These are phyloP conservation scores for Solanum pimpinellifolium DNA, from an alignment of 257 asterid species.

Conservation along the genomic window DNA sequence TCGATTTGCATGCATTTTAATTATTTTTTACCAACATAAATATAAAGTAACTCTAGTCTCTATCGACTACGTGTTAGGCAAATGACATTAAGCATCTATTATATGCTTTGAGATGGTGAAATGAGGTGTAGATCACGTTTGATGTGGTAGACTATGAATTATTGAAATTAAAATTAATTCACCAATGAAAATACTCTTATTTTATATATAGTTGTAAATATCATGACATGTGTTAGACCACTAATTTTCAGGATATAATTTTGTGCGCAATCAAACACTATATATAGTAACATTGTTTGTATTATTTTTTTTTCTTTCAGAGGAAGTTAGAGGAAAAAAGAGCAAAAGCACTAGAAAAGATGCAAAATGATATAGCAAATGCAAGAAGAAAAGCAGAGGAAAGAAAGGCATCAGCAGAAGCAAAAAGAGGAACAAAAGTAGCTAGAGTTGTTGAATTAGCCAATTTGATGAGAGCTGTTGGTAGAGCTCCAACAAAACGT, in stretches of 20 bases:
- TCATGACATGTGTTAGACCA: neutral
- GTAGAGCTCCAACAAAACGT: slow-evolving; percentile 73
- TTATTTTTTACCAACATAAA: neutral
- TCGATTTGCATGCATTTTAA: too few species aligned
- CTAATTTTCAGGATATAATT: neutral
- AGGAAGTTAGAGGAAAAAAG: slow-evolving; percentile 90
- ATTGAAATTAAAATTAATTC: neutral
- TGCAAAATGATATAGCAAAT: slow-evolving; percentile 86
- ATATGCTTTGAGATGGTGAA: neutral
- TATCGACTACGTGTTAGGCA: neutral
- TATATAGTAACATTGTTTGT: neutral
- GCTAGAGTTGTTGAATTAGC: slow-evolving; percentile 67
- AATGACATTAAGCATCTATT: neutral
- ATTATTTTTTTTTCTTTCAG: slow-evolving; percentile 10
- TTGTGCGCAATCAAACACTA: neutral
- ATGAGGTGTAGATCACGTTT: neutral
- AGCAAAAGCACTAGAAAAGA: slow-evolving; percentile 76
- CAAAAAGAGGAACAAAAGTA: slow-evolving; percentile 83
- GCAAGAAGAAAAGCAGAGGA: slow-evolving; percentile 93
- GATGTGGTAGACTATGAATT: neutral
- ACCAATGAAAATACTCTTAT: too few species aligned
- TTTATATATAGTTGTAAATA: too few species aligned
- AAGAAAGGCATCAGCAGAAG: slow-evolving; percentile 86
- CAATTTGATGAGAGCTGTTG: slow-evolving; percentile 85
- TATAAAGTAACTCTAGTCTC: neutral